Percentiles rank a stretch among this genome's conserved stretches.
These are phyloP conservation scores for Flaveria trinervia DNA, from an alignment of 129 eudicot genomes.

Conservation along the genomic window DNA sequence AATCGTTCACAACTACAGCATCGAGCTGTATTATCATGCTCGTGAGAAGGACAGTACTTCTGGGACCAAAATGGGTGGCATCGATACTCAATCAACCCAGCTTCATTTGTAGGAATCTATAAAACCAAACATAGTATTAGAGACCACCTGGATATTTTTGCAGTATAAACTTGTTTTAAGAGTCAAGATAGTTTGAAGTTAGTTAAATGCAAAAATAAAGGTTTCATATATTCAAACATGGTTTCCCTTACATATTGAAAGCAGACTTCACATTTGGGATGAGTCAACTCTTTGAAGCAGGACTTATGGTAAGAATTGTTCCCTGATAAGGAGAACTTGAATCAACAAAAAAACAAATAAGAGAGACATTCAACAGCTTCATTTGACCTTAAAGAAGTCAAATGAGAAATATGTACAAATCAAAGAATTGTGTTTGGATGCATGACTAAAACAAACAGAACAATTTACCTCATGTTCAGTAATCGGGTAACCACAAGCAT, in stretches of 20 bases:
- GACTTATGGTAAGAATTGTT: constrained; percentile 78
- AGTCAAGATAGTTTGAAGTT: constrained; percentile 11
- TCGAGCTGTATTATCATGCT: constrained; percentile 84
- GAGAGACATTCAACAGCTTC: constrained; percentile 19
- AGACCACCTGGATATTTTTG: neutral
- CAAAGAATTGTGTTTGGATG: constrained; percentile 21
- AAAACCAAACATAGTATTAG: constrained; percentile 4
- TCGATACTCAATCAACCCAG: constrained; percentile 92
- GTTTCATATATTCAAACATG: constrained; percentile 1
- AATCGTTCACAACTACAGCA: constrained; percentile 98
- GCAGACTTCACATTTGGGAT: constrained; percentile 99
- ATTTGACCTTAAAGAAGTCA: neutral
- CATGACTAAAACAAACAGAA: neutral
- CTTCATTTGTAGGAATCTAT: constrained; percentile 81
- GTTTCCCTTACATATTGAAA: constrained; percentile 75
- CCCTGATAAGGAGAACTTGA: constrained; percentile 97
- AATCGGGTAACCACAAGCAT: constrained; percentile 73
- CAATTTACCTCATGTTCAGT: constrained; percentile 80
- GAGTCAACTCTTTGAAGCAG: constrained; percentile 90
- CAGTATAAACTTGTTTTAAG: neutral
- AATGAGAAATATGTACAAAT: neutral
- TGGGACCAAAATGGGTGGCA: constrained; percentile 99
- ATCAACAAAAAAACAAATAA: constrained; percentile 60
- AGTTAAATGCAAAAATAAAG: neutral
- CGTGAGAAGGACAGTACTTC: constrained; percentile 95